Base-by-base conservation (phyloP, 2,329 filamentous ascomycete genomes). In the Phyllosticta paracitricarpa region DNA sequence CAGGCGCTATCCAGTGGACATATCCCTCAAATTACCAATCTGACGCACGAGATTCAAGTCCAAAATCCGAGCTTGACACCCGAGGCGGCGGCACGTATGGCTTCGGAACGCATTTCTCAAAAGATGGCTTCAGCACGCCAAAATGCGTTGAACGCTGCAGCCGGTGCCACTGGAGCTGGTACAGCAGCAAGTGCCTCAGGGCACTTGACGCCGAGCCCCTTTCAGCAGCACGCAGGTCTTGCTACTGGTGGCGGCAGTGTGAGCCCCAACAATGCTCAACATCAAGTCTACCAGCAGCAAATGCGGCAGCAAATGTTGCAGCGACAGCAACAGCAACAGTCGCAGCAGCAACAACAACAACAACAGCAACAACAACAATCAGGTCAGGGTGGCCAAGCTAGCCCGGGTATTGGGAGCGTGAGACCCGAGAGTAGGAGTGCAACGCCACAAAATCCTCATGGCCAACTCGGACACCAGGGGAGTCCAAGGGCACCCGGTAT, bases 301-400 rank as follows among this genome's bases (percentile, higher is more conserved):
- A 69, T 74, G 60, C 68, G 72, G 40, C 69, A 72, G 63, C 70
- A 69, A 58, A 65, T 73, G 65, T 70, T 75, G 71, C 71, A 67
- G 63, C 70, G 70, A 53, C 68, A 71, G 63, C 71, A 67, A 61
- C 69, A 68, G 48, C 68, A 70, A 62, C 62, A 61, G 51, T 33
- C 33, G 14, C 33, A 48, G 61, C 71, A 72, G 61, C 69, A 68
- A 51, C 68, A 70, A 63, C 62, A 61, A 33, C 26, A 25, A 9
- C 33, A 48, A 61, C 71, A 72, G 57, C 69, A 9, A 14, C 33
- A 48, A 17, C 40, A 48, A n/a, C 12, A 17, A 3, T n/a, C 12
- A 6, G 40, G 40, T n/a, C 40, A 48, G 40, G 17, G 14, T 48
- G 40, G 40, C n/a, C 40, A 70, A 58, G 70, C 57, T 4, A 63